These are phyloP conservation scores for Pseudogymnoascus sp. DNA, from an alignment of 2,329 filamentous ascomycete genomes.

Conservation along the genomic window DNA sequence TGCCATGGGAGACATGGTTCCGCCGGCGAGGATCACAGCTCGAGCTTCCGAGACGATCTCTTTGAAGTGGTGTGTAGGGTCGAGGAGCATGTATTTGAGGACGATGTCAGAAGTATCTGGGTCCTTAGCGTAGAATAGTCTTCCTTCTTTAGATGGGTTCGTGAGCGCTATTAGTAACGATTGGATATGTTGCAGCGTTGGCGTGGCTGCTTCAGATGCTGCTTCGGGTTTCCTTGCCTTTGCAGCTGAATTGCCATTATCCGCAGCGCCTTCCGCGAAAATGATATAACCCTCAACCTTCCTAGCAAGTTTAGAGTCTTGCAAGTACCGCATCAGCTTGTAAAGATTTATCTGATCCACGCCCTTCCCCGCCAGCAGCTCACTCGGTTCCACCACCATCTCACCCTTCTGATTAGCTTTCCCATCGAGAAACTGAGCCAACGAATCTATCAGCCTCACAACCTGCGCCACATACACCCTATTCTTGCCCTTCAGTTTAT, in stretches of 20 bases:
- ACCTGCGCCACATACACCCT: conserved; percentile 85
- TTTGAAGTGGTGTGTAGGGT: conserved; percentile 85
- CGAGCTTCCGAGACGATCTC: conserved; percentile 78
- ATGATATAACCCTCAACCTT: conserved; percentile 87
- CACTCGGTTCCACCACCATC: conserved; percentile 62
- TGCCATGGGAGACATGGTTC: conserved; percentile 94
- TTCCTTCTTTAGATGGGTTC: conserved; percentile 69
- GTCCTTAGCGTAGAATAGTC: conserved; percentile 53
- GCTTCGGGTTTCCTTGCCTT: conserved; percentile 13
- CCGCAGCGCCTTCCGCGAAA: conserved; percentile 41
- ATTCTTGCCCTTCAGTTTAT: conserved; percentile 83
- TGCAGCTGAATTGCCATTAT: conserved; percentile 12
- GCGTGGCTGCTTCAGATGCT: conserved; percentile 18
- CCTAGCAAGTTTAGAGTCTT: conserved; percentile 84
- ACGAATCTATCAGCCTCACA: conserved; percentile 72
- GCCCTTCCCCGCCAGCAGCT: conserved; percentile 73
- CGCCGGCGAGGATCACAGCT: conserved; percentile 84
- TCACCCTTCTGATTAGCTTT: conserved; percentile 42
- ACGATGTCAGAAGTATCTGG: conserved; percentile 40
- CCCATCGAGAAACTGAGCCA: conserved; percentile 60
- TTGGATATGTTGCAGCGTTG: conserved; percentile 46
- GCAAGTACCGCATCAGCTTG: conserved; percentile 79
- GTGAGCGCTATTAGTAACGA: conserved; percentile 74
- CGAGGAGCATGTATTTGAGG: conserved; percentile 80
- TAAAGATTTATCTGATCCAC: conserved; percentile 94